These are phyloP conservation scores for Cyclotella baltica DNA, from an alignment of 108 stramenopile genomes.

Conservation along the genomic window DNA sequence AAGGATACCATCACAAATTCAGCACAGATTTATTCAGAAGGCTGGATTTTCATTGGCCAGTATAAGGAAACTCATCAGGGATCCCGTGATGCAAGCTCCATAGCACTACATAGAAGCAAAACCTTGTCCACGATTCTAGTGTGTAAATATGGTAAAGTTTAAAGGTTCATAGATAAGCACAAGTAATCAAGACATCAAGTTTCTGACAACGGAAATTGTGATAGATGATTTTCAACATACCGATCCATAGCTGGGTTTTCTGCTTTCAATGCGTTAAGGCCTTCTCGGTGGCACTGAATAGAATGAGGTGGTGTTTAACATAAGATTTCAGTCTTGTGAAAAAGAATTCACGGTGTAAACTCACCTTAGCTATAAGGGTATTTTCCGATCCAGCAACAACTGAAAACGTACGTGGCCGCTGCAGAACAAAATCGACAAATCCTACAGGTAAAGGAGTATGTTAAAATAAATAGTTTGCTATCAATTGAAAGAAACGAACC, in stretches of 20 bases:
- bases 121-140: slow-evolving; percentile 70
- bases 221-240: too few species aligned
- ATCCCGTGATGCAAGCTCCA: slow-evolving; percentile 68
- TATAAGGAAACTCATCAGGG: background rate
- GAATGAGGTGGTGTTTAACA: background rate
- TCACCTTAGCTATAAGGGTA: slow-evolving; percentile 67
- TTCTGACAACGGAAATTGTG: background rate
- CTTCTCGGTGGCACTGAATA: slow-evolving; percentile 47
- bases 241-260: slow-evolving; percentile 66
- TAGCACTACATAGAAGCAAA: slow-evolving; percentile 67
- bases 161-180: background rate
- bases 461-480: too few species aligned
- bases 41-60: background rate
- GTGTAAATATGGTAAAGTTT: background rate
- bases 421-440: slow-evolving; percentile 82
- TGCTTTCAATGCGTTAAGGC: slow-evolving; percentile 57
- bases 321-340: too few species aligned
- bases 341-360: background rate
- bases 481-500: too few species aligned
- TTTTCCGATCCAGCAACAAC: slow-evolving; percentile 66
- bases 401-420: slow-evolving; percentile 66
- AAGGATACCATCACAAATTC: background rate
- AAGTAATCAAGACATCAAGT: too few species aligned
- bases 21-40: background rate
- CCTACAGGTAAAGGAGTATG: slow-evolving; percentile 25